Percentiles rank a stretch among this genome's conserved stretches.
phyloP scores from a whole-genome alignment of 352 stramenopile species.

The Phytophthora hybrid region DNA sequence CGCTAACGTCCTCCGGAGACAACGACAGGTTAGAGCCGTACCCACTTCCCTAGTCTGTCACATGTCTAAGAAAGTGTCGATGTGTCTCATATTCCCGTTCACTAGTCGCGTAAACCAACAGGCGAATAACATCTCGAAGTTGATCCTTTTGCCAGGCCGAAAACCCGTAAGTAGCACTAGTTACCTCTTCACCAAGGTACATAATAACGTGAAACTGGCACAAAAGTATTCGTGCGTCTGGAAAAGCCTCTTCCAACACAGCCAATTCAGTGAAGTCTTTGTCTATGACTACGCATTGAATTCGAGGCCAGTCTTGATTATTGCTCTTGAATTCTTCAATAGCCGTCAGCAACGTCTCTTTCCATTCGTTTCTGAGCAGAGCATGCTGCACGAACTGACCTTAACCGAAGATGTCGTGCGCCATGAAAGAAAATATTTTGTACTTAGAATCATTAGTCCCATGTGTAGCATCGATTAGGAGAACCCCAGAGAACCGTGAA shows the following conservation, averaged over 20 bases:
- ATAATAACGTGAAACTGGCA: conserved; percentile 46
- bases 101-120: conserved; percentile 19
- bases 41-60: too few relatives aligned
- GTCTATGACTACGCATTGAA: conserved; percentile 27
- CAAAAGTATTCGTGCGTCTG: conserved; percentile 21
- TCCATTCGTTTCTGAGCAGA: conserved; percentile 1
- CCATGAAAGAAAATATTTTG: conserved; percentile 6
- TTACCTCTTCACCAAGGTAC: conserved; percentile 27
- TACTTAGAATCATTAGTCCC: conserved; percentile 5
- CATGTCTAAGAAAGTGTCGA: too few relatives aligned
- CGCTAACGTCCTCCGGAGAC: too few relatives aligned
- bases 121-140: not conserved
- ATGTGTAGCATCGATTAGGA: not conserved
- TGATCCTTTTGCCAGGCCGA: conserved; percentile 24
- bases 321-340: conserved; percentile 12
- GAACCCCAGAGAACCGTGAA: too few relatives aligned
- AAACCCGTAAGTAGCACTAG: conserved; percentile 15
- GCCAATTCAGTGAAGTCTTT: conserved; percentile 39
- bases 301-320: conserved; percentile 10
- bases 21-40: too few relatives aligned
- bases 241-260: conserved; percentile 18
- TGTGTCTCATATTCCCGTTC: conserved; percentile 2
- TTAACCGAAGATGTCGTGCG: conserved; percentile 14
- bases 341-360: not conserved
- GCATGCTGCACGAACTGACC: conserved; percentile 13